These are phyloP conservation scores for Sphenostylis stenocarpa DNA, from an alignment of 306 rosid genomes.

Conservation along the genomic window DNA sequence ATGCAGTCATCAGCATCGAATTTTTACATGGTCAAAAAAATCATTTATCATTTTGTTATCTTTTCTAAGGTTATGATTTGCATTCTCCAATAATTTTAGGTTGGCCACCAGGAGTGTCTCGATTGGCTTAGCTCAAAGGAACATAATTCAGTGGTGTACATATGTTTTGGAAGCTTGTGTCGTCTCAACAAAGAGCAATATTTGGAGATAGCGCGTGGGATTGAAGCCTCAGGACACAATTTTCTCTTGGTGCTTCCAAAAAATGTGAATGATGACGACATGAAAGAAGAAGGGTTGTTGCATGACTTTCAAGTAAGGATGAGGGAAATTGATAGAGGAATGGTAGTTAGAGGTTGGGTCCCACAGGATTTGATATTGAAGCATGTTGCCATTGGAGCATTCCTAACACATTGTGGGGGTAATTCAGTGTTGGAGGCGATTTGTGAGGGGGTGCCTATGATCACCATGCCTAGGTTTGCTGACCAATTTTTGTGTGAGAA, in stretches of 20 bases:
- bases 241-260: no score
- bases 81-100: neutral
- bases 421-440: slow-evolving; percentile 6
- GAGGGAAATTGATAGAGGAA: no score
- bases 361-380: slow-evolving; percentile 30
- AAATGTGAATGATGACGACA: no score
- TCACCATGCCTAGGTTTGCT: slow-evolving; percentile 7
- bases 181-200: no score
- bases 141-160: neutral
- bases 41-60: no score
- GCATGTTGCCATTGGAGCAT: slow-evolving; percentile 20
- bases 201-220: no score
- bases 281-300: no score
- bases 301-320: no score
- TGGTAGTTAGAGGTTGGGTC: slow-evolving; percentile 19
- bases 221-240: no score
- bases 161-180: neutral
- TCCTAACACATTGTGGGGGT: slow-evolving; percentile 22
- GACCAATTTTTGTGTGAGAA: neutral
- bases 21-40: no score
- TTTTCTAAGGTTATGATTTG: neutral
- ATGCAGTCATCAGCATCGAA: no score
- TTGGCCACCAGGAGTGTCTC: neutral
- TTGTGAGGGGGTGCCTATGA: slow-evolving; percentile 18
- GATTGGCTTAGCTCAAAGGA: slow-evolving; percentile 15